phyloP scores from a whole-genome alignment of 225 moss, liverwort and hornwort species.

The Ulota crispa region DNA sequence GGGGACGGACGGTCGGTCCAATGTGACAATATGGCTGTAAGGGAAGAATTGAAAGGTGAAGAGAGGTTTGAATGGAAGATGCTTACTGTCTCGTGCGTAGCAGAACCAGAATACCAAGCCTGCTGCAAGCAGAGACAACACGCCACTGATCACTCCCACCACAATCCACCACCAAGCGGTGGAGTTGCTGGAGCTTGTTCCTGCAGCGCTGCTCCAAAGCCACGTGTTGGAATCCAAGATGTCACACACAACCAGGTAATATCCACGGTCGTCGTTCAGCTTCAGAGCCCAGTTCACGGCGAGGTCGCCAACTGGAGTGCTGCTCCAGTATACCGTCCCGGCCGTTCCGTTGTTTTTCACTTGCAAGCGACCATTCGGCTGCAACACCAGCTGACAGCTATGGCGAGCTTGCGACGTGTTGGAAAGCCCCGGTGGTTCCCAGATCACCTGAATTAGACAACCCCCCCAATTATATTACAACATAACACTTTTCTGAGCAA shows the following conservation, averaged over 20 bases:
- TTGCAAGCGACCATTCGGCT: not conserved
- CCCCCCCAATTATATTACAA: no score
- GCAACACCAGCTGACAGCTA: not conserved
- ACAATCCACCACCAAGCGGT: not conserved
- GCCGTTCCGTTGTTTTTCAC: not conserved
- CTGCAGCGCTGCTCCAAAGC: not conserved
- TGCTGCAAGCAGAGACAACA: not conserved
- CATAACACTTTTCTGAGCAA: no score
- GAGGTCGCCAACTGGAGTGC: not conserved
- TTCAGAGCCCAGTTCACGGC: conserved; percentile 1
- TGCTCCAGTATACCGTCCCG: conserved; percentile 3
- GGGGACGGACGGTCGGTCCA: no score
- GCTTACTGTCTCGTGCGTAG: conserved; percentile 10
- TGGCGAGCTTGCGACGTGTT: not conserved
- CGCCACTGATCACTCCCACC: not conserved
- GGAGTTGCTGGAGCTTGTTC: not conserved
- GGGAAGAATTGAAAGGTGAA: no score
- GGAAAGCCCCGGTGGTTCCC: not conserved
- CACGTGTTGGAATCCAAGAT: not conserved
- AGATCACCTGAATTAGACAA: not conserved
- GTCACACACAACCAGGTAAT: not conserved
- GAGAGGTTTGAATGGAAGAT: not conserved
- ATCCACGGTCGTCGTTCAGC: not conserved
- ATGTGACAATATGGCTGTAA: no score
- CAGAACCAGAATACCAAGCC: conserved; percentile 3